Evolutionary conservation across 1,284 basidiomycete species (phyloP), one percentile per base, ranked within the genome.

Genomic region (Cutaneotrichosporon sp.): DNA sequence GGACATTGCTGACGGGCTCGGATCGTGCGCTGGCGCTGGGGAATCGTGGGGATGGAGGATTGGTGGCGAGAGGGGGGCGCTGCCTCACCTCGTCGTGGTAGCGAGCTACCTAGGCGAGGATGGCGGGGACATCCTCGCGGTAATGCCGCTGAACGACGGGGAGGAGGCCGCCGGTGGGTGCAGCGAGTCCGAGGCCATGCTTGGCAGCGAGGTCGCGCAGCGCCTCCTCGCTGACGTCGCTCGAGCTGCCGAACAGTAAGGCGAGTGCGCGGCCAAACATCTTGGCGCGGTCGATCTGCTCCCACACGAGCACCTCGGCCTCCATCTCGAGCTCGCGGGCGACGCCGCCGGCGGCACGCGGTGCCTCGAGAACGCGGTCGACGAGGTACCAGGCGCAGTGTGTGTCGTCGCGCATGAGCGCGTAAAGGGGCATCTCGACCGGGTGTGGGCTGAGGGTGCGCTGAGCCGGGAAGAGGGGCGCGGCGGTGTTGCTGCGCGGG

Each of bases 201-300:
- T 27, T 25, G 4, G 61, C 56, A 3, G 74, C 74, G 29, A 76
- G 56, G 2, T 56, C 60, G 43, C 55, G 54, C 43, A 78, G 60
- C 24, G 68, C 64, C 14, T 58, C 51, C 56, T 72, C 68, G 25
- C 45, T 60, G 31, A 74, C 67, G 18, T 59, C 43, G 43, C 59
- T 62, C 4, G 38, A 43, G 27, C 20, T 20, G 14, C 46, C 64
- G 47, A 73, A 74, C 68, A 70, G 68, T 34, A 56, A 46, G 5
- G 74, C 76, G 20, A 78, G 63, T 4, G 60, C 67, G 16, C 69
- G 67, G 0, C 67, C 64, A 51, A 76, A 78, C 49, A 64, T 60
- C 64, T 72, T 73, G 4, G 69, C 76, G 24, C 71, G 68, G 54
- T 68, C 70, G n/a, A 78, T 67, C 67, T 78, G 72, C 53, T 65